Base-by-base conservation (phyloP, 2,329 filamentous ascomycete species). In the Neoscytalidium dimidiatum region DNA sequence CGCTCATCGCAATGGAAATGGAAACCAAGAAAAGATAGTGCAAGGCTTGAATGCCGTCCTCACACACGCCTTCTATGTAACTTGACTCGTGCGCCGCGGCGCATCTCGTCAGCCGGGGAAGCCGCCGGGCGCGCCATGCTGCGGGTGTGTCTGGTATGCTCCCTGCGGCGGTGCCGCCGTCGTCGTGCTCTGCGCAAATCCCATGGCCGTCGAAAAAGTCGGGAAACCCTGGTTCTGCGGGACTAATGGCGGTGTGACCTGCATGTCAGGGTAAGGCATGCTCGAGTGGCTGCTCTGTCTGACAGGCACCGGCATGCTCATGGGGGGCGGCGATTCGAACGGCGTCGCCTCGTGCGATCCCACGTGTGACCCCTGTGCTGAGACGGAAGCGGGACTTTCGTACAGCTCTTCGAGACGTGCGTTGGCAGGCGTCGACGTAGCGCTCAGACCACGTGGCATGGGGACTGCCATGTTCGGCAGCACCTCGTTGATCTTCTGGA, bases 401-500 rank as follows among this genome's bases (percentile, higher is more conserved):
- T 67, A 67, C 43, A 67, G 51, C 35, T 67, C 66, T 9, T 67
- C 66, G 46, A 66, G 35, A 44, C 63, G 63, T 44, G 63, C 56
- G 52, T 56, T 65, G 52, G 63, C 41, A 46, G 64, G 75, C 62
- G 66, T 74, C 73, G 64, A 77, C 64, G 33, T 74, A 74, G 62
- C 72, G 72, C 63, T 58, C 41, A 65, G 49, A 43, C 49, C 61
- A 48, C 57, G 66, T 51, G 63, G 53, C 48, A 66, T 63, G 64
- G 76, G 76, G 63, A 78, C 71, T 62, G 75, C 73, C 17, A 77
- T 72, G 66, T 74, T 77, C 57, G 90, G 90, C 3, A 94, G 79
- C 3, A 90, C 83, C 46, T 94, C 90, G 67, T 89, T 84, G 43
- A 94, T 85, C 79, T 94, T 95, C 74, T 85, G 86, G 64, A 95